Base-by-base conservation (phyloP, 192 early-diverging fungal species). In the Dissophora globulifera region DNA sequence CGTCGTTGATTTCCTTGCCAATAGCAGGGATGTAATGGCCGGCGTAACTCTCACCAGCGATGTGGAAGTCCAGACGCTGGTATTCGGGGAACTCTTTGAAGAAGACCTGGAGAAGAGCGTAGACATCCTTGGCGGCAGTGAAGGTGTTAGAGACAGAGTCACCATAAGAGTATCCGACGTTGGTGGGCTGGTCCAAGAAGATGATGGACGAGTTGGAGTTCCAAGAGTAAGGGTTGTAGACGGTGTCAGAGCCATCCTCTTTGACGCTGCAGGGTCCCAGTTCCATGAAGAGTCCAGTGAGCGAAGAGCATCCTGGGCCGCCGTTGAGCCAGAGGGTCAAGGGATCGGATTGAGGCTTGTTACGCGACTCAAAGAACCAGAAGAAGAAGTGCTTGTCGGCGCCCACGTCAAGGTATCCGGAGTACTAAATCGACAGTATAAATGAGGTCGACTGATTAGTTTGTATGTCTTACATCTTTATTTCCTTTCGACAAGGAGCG, bases 21-120 rank as follows among this genome's bases (percentile, higher is more conserved):
- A 95, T 90, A 31, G 92, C 96, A 22, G 97, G 97, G 47, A 99
- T 86, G 68, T 98, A 99, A 81, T 97, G 96, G 4, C 97, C 97
- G 7, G 86, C 92, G 50, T 95, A 91, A 42, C 83, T 88, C 82
- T 97, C 94, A 57, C 95, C 96, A 67, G 93, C 93, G 25, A 97
- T 84, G 72, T 96, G 93, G 67, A 98, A 93, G 59, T 90, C 87
- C 45, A 89, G 81, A 29, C 83, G 53, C 13, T 87, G 82, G 69
- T 94, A 98, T 79, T 97, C 67, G n/a, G 88, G 85, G 86, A 94
- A 93, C 62, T 90, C 86, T 56, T 90, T 72, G 60, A 96, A 91
- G 86, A 98, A 95, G 26, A 98, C 83, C 81, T 95, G 95, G 40
- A 99, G 82, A 67, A 99, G 96, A 49, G 88, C 92, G 72, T 96